These are phyloP conservation scores for Podila verticillata DNA, from an alignment of 192 early-diverging fungal species.

Conservation along the genomic window DNA sequence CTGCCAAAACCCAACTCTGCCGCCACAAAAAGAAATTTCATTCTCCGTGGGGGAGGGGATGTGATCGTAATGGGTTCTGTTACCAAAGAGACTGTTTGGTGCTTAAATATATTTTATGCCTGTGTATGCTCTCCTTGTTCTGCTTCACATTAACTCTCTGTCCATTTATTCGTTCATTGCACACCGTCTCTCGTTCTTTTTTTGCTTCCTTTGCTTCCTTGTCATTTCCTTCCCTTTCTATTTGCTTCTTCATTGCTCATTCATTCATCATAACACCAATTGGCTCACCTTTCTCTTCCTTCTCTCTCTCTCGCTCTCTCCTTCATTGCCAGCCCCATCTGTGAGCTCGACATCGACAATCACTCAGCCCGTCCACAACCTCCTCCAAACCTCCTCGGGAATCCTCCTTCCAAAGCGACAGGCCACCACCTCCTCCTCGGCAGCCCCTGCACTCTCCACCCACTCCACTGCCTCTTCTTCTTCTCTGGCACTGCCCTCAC, in stretches of 20 bases:
- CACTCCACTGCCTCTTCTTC: slow-evolving; percentile 5
- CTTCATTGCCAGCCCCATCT: not conserved
- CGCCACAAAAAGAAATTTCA: too few relatives aligned
- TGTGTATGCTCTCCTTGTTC: too few relatives aligned
- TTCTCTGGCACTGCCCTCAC: slow-evolving; percentile 2
- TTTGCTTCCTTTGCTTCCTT: not conserved
- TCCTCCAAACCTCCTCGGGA: slow-evolving; percentile 31
- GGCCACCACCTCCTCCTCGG: slow-evolving; percentile 2
- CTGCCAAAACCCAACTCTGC: too few relatives aligned
- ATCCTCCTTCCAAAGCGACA: slow-evolving; percentile 16
- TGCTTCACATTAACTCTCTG: too few relatives aligned
- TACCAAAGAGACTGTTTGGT: too few relatives aligned
- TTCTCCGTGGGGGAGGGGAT: too few relatives aligned
- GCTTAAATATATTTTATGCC: too few relatives aligned
- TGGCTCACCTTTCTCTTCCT: not conserved
- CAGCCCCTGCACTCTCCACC: slow-evolving; percentile 18
- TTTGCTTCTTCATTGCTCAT: not conserved
- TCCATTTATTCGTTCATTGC: not conserved
- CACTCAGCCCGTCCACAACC: slow-evolving; percentile 7
- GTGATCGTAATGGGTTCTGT: too few relatives aligned
- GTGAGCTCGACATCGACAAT: slow-evolving; percentile 3
- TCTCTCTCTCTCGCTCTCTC: not conserved
- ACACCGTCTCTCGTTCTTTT: too few relatives aligned
- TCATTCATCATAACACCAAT: not conserved
- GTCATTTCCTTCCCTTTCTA: not conserved